phyloP scores from a whole-genome alignment of 495 filamentous ascomycete species.

The Aspergillus funiculosus region DNA sequence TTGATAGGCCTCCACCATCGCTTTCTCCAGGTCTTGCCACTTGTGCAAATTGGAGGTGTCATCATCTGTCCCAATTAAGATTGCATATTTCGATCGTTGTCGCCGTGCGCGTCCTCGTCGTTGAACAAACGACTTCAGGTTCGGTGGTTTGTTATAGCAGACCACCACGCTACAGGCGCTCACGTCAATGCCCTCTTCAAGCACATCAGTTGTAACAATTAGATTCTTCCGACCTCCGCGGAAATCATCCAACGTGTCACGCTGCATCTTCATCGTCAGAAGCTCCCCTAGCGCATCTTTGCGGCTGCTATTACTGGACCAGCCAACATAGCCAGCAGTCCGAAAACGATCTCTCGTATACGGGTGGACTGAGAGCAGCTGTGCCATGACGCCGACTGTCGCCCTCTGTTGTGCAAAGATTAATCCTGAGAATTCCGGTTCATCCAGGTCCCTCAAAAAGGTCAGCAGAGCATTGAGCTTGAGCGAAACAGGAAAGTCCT shows the following conservation, averaged over 20 bases:
- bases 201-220: constrained; percentile 73
- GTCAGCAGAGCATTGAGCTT: constrained; percentile 53
- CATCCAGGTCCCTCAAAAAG: constrained; percentile 42
- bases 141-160: constrained; percentile 72
- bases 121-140: constrained; percentile 84
- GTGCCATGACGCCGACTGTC: constrained; percentile 59
- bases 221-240: constrained; percentile 65
- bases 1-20: constrained; percentile 69
- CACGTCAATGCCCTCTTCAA: constrained; percentile 92
- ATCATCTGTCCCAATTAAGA: constrained; percentile 51
- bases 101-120: constrained; percentile 78
- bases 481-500: constrained; percentile 33
- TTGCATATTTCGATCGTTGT: constrained; percentile 60
- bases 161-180: constrained; percentile 79
- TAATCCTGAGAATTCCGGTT: constrained; percentile 56
- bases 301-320: constrained; percentile 44
- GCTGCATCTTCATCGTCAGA: constrained; percentile 47
- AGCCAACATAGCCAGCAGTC: constrained; percentile 62
- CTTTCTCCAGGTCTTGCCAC: constrained; percentile 60
- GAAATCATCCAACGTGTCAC: constrained; percentile 61
- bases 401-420: constrained; percentile 74
- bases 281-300: constrained; percentile 58
- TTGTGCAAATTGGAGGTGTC: constrained; percentile 31
- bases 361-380: constrained; percentile 60
- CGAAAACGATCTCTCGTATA: constrained; percentile 52